These are phyloP conservation scores for Hylodesmum podocarpum DNA, from an alignment of 306 rosid species.

Conservation along the genomic window DNA sequence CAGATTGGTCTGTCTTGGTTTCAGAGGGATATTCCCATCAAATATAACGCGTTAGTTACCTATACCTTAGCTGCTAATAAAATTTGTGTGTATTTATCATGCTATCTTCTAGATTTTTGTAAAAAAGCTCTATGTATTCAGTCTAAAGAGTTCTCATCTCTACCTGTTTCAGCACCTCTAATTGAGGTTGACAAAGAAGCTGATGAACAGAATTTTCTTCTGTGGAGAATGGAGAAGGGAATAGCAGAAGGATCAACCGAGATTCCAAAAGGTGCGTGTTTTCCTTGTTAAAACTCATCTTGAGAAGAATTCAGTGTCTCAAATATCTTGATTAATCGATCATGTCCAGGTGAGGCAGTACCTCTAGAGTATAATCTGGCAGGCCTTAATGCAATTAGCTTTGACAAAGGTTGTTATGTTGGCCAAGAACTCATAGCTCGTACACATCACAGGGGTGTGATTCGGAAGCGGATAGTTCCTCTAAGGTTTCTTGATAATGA, in stretches of 20 bases:
- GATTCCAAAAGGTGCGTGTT: slow-evolving; percentile 75
- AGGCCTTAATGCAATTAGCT: slow-evolving; percentile 88
- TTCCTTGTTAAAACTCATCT: slow-evolving; percentile 13
- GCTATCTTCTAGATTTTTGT: background rate
- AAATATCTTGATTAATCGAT: slow-evolving; percentile 14
- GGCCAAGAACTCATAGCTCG: slow-evolving; percentile 95
- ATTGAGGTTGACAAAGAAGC: slow-evolving; percentile 77
- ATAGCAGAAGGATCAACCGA: slow-evolving; percentile 92
- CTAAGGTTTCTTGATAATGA: slow-evolving; percentile 52
- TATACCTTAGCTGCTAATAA: slow-evolving; percentile 25
- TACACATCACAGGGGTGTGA: slow-evolving; percentile 86
- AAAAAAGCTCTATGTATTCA: background rate
- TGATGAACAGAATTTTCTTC: slow-evolving; percentile 67
- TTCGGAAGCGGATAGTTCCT: slow-evolving; percentile 79
- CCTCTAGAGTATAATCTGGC: slow-evolving; percentile 92
- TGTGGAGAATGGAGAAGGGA: slow-evolving; percentile 81
- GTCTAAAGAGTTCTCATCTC: background rate
- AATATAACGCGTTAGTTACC: slow-evolving; percentile 61
- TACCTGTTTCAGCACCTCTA: slow-evolving; percentile 69
- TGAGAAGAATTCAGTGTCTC: background rate
- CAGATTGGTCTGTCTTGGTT: slow-evolving; percentile 77
- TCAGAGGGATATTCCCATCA: slow-evolving; percentile 88
- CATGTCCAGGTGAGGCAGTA: slow-evolving; percentile 73
- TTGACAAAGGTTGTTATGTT: slow-evolving; percentile 93
- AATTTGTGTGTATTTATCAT: slow-evolving; percentile 22